These are phyloP conservation scores for Echria macrotheca DNA, from an alignment of 495 filamentous ascomycete genomes.

Conservation along the genomic window DNA sequence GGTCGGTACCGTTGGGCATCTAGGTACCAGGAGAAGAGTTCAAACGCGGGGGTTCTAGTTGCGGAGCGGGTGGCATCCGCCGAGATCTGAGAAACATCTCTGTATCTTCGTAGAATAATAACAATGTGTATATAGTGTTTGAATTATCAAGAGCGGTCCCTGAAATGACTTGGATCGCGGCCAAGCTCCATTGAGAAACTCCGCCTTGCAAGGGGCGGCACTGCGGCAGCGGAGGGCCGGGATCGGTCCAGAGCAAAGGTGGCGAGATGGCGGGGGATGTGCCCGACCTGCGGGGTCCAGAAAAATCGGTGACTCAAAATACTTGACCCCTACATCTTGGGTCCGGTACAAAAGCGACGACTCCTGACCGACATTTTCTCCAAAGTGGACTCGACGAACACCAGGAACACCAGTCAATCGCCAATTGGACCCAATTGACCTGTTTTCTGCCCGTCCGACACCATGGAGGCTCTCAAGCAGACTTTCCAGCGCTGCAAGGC, in stretches of 20 bases:
- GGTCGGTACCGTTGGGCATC: no score
- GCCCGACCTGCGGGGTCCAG: not conserved
- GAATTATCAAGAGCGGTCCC: no score
- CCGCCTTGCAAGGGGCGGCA: not conserved
- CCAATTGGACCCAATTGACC: constrained; percentile 13
- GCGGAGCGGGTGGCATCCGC: no score
- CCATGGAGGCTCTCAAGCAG: constrained; percentile 72
- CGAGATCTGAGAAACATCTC: no score
- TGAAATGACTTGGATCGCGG: no score
- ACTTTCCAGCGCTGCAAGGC: constrained; percentile 86
- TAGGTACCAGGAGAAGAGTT: no score
- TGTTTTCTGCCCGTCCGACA: constrained; percentile 4
- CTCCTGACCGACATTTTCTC: constrained; percentile 2
- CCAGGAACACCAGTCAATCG: no score
- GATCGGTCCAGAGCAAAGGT: constrained; percentile 8
- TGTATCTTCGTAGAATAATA: no score
- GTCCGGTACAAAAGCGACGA: not conserved
- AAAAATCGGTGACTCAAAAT: constrained; percentile 12
- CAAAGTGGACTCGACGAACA: no score
- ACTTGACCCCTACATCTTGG: not conserved
- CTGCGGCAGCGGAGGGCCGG: not conserved
- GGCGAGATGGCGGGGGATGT: constrained; percentile 3
- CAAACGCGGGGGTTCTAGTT: no score
- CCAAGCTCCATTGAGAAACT: not conserved
- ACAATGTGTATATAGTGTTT: no score